Evolutionary conservation across 371 early-diverging fungal genomes (phyloP), one percentile per base, ranked within the genome.

Genomic region (Haplosporangium sp.): DNA sequence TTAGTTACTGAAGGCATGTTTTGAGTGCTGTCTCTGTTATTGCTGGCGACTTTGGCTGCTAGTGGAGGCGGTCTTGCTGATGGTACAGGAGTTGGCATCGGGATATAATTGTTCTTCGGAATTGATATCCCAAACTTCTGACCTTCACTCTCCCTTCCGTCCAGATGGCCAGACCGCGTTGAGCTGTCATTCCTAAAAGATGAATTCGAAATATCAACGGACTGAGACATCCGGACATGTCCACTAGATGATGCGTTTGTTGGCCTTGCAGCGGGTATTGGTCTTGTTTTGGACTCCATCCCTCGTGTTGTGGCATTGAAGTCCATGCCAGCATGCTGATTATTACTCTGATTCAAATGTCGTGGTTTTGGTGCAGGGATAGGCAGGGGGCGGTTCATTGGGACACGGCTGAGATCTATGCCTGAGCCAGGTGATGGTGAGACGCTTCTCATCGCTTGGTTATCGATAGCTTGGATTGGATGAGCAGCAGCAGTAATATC

Each of bases 341-440:
- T 40, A 20, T 9, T 40, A 18, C 5, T 41, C 7, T 59, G 58
- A 38, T 67, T 76, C 58, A 67, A 23, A 20, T 71, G 67, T 0
- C 48, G 62, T 13, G 73, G 73, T n/a, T 79, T 79, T 20, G 73
- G 80, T 5, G 55, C 73, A 40, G 80, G 80, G 8, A 72, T 48
- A 0, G 80, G 80, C 14, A 79, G 40, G 10, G 80, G 80, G n/a
- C 80, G 50, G 36, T 71, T 71, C 65, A 64, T 37, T 0, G 80
- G 73, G n/a, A 79, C 59, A 38, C 69, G 80, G 11, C 58, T 21
- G 2, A 79, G 56, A 7, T 69, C 65, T 4, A 69, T 65, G 18
- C 62, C 64, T 0, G 68, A 51, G 18, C 59, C 55, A 1, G 58
- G 45, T 1, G 29, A 59, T 5, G 72, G 55, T 46, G 59, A 63